Evolutionary conservation across 352 stramenopile genomes (phyloP).

Genomic region (Phytophthora ramorum): DNA sequence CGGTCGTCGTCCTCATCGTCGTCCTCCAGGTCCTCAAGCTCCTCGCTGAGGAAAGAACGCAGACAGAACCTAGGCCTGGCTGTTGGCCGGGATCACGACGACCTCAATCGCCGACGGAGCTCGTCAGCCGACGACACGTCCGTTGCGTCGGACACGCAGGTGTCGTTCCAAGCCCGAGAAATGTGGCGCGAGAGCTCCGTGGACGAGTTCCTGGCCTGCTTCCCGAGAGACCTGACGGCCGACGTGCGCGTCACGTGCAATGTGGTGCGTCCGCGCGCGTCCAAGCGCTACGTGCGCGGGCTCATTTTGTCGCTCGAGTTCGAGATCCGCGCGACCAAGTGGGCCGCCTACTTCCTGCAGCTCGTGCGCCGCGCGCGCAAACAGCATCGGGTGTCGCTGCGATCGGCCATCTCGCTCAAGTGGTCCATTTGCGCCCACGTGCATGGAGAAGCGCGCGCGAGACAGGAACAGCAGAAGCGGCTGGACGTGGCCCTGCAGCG

Average conservation of each 20-base stretch:
- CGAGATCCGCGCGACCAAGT: slow-evolving; percentile 82
- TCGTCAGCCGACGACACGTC: slow-evolving; percentile 21
- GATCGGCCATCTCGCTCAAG: slow-evolving; percentile 58
- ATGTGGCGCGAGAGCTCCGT: slow-evolving; percentile 43
- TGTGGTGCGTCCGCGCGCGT: slow-evolving; percentile 28
- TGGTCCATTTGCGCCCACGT: slow-evolving; percentile 72
- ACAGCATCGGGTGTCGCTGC: slow-evolving; percentile 33
- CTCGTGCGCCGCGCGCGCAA: slow-evolving; percentile 53
- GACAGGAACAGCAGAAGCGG: slow-evolving; percentile 50
- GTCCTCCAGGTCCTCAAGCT: slow-evolving; percentile 24
- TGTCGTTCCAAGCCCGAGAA: slow-evolving; percentile 12
- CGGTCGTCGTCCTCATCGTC: slow-evolving; percentile 35
- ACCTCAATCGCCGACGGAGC: slow-evolving; percentile 1
- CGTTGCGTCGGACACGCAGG: slow-evolving; percentile 5
- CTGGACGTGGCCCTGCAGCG: slow-evolving; percentile 65
- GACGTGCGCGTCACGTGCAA: slow-evolving; percentile 57
- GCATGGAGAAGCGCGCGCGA: slow-evolving; percentile 47
- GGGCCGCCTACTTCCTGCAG: slow-evolving; percentile 78
- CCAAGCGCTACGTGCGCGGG: slow-evolving; percentile 42
- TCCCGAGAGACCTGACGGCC: slow-evolving; percentile 48
- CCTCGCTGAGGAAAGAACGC: slow-evolving; percentile 14
- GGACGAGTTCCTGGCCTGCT: slow-evolving; percentile 39
- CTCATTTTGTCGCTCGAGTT: slow-evolving; percentile 67
- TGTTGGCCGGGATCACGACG: slow-evolving; percentile 14
- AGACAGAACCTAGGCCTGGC: slow-evolving; percentile 5